Conservation (phyloP, 345 rosid genomes). For the Boechera divaricarpa region DNA sequence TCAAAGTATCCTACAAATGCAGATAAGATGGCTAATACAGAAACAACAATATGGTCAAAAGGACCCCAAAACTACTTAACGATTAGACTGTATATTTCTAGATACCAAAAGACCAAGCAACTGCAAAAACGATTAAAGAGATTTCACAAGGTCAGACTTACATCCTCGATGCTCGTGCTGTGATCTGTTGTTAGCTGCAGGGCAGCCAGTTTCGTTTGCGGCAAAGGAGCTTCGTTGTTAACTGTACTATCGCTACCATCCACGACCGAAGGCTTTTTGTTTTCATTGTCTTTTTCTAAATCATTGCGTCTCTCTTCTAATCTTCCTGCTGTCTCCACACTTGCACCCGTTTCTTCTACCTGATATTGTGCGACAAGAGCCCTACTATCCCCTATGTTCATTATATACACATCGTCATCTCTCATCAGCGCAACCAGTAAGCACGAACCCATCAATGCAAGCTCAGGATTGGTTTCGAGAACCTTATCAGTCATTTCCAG, state of each 20-base stretch:
- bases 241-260: constrained; percentile 41
- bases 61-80: background rate
- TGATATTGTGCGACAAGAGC: constrained; percentile 88
- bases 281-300: constrained; percentile 53
- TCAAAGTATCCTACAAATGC: background rate
- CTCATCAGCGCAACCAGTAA: constrained; percentile 92
- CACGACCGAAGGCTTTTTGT: constrained; percentile 50
- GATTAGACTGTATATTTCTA: background rate
- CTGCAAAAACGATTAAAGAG: background rate
- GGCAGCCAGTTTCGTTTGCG: constrained; percentile 60
- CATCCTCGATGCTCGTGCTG: constrained; percentile 95
- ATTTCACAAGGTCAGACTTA: constrained; percentile 49
- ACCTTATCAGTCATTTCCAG: constrained; percentile 96
- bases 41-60: constrained; percentile 4
- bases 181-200: constrained; percentile 95
- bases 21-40: background rate
- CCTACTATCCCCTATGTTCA: constrained; percentile 98
- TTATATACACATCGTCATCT: constrained; percentile 93
- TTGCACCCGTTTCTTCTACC: constrained; percentile 45
- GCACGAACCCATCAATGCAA: constrained; percentile 98
- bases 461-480: constrained; percentile 84
- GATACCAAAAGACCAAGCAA: background rate
- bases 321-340: constrained; percentile 44
- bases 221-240: constrained; percentile 48
- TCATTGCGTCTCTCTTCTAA: constrained; percentile 43